These are phyloP conservation scores for Candida broadrunensis DNA, from an alignment of 805 yeast species.

Conservation along the genomic window DNA sequence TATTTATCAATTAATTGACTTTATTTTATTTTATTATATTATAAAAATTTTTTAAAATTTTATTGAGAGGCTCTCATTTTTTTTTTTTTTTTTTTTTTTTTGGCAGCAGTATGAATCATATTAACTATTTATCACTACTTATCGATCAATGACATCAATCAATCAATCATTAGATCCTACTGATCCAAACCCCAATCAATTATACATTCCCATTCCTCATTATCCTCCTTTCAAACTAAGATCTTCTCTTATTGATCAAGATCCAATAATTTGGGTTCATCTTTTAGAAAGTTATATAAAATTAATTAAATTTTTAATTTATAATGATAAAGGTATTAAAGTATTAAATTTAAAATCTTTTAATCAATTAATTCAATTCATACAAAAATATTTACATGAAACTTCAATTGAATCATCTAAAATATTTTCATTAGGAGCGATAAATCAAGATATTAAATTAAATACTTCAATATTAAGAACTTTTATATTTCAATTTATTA, in stretches of 20 bases:
- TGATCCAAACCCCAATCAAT: background rate
- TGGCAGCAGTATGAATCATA: no score
- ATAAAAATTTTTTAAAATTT: no score
- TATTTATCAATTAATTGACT: no score
- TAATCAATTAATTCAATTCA: slow-evolving; percentile 56
- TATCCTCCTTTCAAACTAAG: slow-evolving; percentile 75
- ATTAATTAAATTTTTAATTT: slow-evolving; percentile 47
- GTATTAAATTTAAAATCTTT: slow-evolving; percentile 50
- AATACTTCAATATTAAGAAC: slow-evolving; percentile 50
- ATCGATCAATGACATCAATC: no score
- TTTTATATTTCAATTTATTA: slow-evolving; percentile 49
- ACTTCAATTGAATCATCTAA: slow-evolving; percentile 58
- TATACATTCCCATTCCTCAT: slow-evolving; percentile 56
- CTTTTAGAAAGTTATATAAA: slow-evolving; percentile 60
- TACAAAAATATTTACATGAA: slow-evolving; percentile 58
- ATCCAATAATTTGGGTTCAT: slow-evolving; percentile 82
- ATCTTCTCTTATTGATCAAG: slow-evolving; percentile 75
- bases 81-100: no score
- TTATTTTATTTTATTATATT: no score
- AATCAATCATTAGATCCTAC: no score
- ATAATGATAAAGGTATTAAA: slow-evolving; percentile 23
- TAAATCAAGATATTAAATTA: slow-evolving; percentile 62
- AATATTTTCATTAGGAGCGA: slow-evolving; percentile 67
- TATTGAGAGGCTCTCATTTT: no score
- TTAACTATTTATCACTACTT: no score